Conservation (phyloP, 768 basidiomycete genomes). For the Boletus coccyginus region DNA sequence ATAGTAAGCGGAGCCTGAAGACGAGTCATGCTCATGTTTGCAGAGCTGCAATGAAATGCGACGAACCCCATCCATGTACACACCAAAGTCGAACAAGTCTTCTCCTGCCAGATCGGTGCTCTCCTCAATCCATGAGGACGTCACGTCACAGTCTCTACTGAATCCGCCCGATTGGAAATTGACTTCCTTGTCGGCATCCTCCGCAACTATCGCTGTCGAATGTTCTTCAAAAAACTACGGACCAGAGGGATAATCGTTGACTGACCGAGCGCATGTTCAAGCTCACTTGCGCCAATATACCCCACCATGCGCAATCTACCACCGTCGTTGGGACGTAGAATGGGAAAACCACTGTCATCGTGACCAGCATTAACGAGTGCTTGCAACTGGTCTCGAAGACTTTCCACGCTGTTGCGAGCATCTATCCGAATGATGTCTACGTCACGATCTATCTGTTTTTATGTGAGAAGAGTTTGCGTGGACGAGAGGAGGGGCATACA, state of each 20-base stretch:
- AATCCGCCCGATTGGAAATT: constrained; percentile 55
- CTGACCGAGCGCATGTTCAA: constrained; percentile 89
- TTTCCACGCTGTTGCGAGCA: constrained; percentile 70
- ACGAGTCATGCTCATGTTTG: background rate
- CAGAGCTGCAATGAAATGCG: background rate
- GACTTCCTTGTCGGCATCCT: constrained; percentile 64
- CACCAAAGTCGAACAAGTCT: constrained; percentile 77
- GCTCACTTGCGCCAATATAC: constrained; percentile 88
- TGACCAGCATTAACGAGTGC: constrained; percentile 54
- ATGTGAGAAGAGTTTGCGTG: background rate
- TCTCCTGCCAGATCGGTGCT: constrained; percentile 10
- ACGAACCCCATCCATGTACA: constrained; percentile 86
- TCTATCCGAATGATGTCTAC: constrained; percentile 74
- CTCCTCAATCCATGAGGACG: constrained; percentile 55
- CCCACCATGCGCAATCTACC: constrained; percentile 71
- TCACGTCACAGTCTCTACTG: constrained; percentile 39
- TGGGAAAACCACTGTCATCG: constrained; percentile 85
- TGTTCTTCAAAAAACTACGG: background rate
- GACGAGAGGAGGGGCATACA: constrained; percentile 43
- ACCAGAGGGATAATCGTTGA: constrained; percentile 9
- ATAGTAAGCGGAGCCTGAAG: constrained; percentile 82
- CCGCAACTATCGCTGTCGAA: constrained; percentile 67
- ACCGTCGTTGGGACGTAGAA: constrained; percentile 53
- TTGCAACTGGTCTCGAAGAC: constrained; percentile 68
- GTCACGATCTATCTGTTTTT: constrained; percentile 57